phyloP scores from a whole-genome alignment of 768 basidiomycete genomes.

The Pholiota molesta region DNA sequence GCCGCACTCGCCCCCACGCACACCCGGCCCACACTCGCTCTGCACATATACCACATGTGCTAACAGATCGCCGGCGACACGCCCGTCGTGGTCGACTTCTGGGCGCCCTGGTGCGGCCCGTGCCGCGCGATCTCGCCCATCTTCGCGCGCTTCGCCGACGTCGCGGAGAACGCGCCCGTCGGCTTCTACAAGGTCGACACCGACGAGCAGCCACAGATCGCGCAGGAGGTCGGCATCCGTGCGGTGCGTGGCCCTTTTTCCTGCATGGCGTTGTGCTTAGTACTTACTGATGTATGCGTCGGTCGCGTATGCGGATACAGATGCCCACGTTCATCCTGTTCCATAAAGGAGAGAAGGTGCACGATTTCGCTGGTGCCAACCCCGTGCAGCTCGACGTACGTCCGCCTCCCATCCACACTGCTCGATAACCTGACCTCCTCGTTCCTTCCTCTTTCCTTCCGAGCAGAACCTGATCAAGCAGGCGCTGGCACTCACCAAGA shows the following conservation, averaged over 20 bases:
- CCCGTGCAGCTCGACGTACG: conserved; percentile 44
- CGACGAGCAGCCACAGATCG: conserved; percentile 56
- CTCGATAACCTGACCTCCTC: too few relatives aligned
- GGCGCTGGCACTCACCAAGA: neutral
- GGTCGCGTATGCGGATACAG: conserved; percentile 18
- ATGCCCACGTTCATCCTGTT: conserved; percentile 47
- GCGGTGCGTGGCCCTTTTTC: conserved; percentile 47
- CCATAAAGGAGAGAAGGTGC: conserved; percentile 37
- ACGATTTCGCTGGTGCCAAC: conserved; percentile 51
- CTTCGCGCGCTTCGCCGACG: conserved; percentile 54
- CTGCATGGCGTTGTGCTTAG: too few relatives aligned
- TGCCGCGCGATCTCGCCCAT: conserved; percentile 68
- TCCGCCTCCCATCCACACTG: too few relatives aligned
- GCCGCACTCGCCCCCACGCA: too few relatives aligned
- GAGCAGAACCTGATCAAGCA: neutral
- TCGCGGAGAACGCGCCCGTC: conserved; percentile 35
- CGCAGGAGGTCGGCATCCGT: conserved; percentile 60
- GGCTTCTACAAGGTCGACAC: conserved; percentile 78
- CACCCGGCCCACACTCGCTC: neutral
- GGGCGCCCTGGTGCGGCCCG: conserved; percentile 79
- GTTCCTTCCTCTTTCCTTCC: neutral
- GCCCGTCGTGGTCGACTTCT: conserved; percentile 68
- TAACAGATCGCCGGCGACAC: conserved; percentile 48
- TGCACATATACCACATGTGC: neutral
- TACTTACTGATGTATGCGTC: too few relatives aligned